Evolutionary conservation across 228 moss, liverwort and hornwort species (phyloP), one percentile per base, ranked within the genome.

Genomic region (Sphagnum magellanicum): DNA sequence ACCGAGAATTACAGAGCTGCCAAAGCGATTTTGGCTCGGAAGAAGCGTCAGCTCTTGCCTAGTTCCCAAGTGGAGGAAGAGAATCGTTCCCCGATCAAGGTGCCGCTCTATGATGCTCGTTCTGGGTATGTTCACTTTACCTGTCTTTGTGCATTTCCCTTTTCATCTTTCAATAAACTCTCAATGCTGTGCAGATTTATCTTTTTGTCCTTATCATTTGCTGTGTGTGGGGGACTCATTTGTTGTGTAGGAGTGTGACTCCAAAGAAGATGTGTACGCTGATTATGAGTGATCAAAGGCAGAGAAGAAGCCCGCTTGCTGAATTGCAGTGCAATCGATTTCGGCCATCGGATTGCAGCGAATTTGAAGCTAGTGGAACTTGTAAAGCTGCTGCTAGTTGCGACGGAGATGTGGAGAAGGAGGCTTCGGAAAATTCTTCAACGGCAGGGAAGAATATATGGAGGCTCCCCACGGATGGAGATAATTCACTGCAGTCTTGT

Each of bases 1-100:
- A 91, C 91, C 6, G 82, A 81, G 8, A 97, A 97, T 77, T 91
- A 88, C 53, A 88, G 79, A 67, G 89, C 89, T 50, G 96, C 96
- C 16, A 97, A 91, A 69, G 79, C 88, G 15, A 89, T 89, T 61
- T 86, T 82, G 73, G 91, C 84, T 60, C 88, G 88, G 63, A 97
- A 97, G 79, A 92, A 91, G 68, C 51, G 85, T 53, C 85, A 84
- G 71, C 32, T 32, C 12, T 52, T 62, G 49, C 71, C 75, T 52
- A 63, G 69, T 70, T 71, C 74, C 0, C 61, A 63, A 67, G 68
- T 75, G 70, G 59, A 49, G 13, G 8, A 59, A 48, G 84, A 68
- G 63, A 75, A 75, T 72, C 79, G 67, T 13, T 48, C 14, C 60
- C 59, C 75, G 13, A 16, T 63, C 50, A 71, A 72, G 63, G 63